Conservation (phyloP, 2,329 filamentous ascomycete species). For the Aureobasidium sp. region DNA sequence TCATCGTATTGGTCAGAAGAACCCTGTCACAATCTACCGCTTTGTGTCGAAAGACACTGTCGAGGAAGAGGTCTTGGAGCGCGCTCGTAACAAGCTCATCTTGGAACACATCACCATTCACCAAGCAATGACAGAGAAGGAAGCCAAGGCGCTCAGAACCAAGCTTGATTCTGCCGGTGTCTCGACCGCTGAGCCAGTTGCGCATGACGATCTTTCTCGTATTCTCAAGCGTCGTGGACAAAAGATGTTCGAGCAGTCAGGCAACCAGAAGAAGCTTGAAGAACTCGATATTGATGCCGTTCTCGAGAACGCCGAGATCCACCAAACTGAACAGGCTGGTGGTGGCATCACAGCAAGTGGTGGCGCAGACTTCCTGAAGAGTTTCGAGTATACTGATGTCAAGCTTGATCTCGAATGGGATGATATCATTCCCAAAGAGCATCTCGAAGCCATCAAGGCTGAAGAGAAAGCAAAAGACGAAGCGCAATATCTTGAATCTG, state of each 20-base stretch:
- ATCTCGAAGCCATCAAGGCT: conserved; percentile 80
- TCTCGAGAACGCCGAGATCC: conserved; percentile 91
- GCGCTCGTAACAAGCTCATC: conserved; percentile 93
- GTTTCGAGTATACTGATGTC: conserved; percentile 90
- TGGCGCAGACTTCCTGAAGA: conserved; percentile 89
- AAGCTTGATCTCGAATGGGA: conserved; percentile 97
- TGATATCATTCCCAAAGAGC: conserved; percentile 91
- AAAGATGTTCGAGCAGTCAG: conserved; percentile 96
- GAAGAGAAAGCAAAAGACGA: conserved; percentile 81
- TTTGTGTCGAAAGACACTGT: conserved; percentile 97
- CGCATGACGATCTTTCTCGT: conserved; percentile 88
- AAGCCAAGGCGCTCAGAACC: conserved; percentile 72
- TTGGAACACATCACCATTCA: conserved; percentile 97
- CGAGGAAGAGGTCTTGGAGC: conserved; percentile 93
- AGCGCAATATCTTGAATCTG: conserved; percentile 71
- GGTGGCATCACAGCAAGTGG: conserved; percentile 93
- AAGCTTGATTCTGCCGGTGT: conserved; percentile 62
- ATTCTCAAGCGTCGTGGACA: conserved; percentile 97
- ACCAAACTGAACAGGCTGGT: conserved; percentile 91
- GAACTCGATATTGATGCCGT: conserved; percentile 97
- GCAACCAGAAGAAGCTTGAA: conserved; percentile 93
- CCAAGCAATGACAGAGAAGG: conserved; percentile 91
- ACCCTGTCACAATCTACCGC: conserved; percentile 91
- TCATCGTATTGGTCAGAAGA: conserved; percentile 94
- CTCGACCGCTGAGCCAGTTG: conserved; percentile 67